These are phyloP conservation scores for Geotrichum klebahnii DNA, from an alignment of 1,139 yeast species.

Conservation along the genomic window DNA sequence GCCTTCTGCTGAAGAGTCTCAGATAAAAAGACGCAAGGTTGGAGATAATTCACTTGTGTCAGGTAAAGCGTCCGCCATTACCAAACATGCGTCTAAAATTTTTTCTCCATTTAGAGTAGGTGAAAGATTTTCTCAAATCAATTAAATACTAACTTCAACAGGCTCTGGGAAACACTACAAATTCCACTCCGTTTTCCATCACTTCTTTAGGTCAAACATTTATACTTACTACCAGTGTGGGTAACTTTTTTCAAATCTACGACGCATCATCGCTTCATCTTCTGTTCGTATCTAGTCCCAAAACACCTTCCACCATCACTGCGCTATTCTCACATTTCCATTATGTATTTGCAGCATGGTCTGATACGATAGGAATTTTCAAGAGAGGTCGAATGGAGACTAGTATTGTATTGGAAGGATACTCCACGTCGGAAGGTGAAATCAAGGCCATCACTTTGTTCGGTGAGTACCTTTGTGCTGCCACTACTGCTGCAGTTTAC, in stretches of 20 bases:
- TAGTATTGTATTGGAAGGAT: slow-evolving; percentile 42
- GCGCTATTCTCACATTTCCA: slow-evolving; percentile 79
- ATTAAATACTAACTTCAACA: slow-evolving; percentile 17
- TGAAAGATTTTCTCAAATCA: slow-evolving; percentile 21
- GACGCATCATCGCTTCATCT: slow-evolving; percentile 86
- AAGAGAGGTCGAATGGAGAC: slow-evolving; percentile 76
- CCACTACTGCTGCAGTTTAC: slow-evolving; percentile 52
- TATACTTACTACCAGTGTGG: slow-evolving; percentile 85
- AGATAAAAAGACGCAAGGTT: slow-evolving; percentile 26
- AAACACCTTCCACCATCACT: slow-evolving; percentile 65
- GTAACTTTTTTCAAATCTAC: slow-evolving; percentile 83
- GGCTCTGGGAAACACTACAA: slow-evolving; percentile 47
- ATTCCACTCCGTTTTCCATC: slow-evolving; percentile 77
- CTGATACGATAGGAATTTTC: slow-evolving; percentile 66
- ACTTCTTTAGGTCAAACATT: slow-evolving; percentile 87
- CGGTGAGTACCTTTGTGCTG: slow-evolving; percentile 73
- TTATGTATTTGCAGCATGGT: slow-evolving; percentile 75
- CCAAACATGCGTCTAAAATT: slow-evolving; percentile 26
- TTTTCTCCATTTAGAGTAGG: slow-evolving; percentile 50
- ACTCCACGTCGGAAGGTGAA: slow-evolving; percentile 29
- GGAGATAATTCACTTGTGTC: slow-evolving; percentile 14
- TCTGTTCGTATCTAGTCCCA: slow-evolving; percentile 78
- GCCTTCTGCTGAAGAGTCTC: slow-evolving; percentile 20
- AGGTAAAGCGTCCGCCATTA: slow-evolving; percentile 12
- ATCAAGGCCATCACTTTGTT: slow-evolving; percentile 57